A percentile compares a stretch with the other conserved stretches of the same genome.
Conservation (phyloP, 495 filamentous ascomycete species). For the Aspergillus panamensis region DNA sequence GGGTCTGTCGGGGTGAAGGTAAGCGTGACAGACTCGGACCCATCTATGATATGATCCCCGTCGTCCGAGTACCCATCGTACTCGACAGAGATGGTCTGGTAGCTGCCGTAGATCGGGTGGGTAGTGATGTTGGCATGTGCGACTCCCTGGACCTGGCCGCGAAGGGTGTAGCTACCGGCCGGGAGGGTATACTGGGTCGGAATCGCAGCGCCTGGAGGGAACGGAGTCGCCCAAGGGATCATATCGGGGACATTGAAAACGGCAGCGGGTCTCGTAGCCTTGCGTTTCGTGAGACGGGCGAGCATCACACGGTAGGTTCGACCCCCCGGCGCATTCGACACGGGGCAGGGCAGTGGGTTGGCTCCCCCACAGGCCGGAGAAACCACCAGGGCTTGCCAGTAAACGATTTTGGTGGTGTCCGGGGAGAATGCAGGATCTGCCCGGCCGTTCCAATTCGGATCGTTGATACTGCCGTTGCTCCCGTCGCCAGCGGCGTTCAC, state of each 20-base stretch:
- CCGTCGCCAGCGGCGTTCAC: constrained; percentile 22
- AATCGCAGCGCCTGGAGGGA: neutral
- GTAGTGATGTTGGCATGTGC: constrained; percentile 8
- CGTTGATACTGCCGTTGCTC: constrained; percentile 19
- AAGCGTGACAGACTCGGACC: constrained; percentile 14
- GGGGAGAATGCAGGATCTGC: constrained; percentile 27
- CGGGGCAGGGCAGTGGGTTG: constrained; percentile 20
- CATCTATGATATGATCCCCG: constrained; percentile 16
- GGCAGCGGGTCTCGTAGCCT: neutral
- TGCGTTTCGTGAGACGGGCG: constrained; percentile 12
- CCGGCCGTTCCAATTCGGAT: constrained; percentile 26
- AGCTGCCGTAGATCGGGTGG: neutral
- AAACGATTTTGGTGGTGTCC: constrained; percentile 24
- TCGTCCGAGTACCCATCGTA: constrained; percentile 28
- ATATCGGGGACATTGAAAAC: constrained; percentile 9
- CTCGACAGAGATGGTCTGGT: constrained; percentile 17
- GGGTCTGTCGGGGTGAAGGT: neutral
- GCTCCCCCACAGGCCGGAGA: constrained; percentile 14
- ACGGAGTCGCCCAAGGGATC: constrained; percentile 20
- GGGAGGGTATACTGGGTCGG: constrained; percentile 1
- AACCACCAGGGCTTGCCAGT: constrained; percentile 18
- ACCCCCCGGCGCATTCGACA: constrained; percentile 19
- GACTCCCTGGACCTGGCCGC: constrained; percentile 10
- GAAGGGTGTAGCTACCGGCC: constrained; percentile 14
- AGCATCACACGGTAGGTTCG: constrained; percentile 23